These are phyloP conservation scores for Cytospora schulzeri DNA, from an alignment of 2,329 filamentous ascomycete genomes.

Conservation along the genomic window DNA sequence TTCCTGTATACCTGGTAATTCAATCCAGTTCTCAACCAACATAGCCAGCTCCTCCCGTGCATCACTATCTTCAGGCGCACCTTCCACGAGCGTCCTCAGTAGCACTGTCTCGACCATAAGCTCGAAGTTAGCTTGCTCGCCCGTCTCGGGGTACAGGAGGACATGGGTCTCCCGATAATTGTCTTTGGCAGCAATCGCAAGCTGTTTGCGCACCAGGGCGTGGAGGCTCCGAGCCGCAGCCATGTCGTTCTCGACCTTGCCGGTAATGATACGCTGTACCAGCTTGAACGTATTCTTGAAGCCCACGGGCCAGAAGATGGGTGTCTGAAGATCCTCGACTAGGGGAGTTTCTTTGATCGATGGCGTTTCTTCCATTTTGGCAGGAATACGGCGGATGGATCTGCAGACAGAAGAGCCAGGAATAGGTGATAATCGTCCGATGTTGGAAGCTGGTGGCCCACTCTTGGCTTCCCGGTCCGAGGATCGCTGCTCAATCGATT, in stretches of 20 bases:
- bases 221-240: slow-evolving; percentile 25
- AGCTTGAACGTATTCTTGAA: slow-evolving; percentile 33
- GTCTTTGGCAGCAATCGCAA: slow-evolving; percentile 25
- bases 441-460: not conserved
- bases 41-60: slow-evolving; percentile 26
- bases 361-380: slow-evolving; percentile 2
- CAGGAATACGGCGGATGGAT: not conserved
- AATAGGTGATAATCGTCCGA: not conserved
- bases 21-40: slow-evolving; percentile 26
- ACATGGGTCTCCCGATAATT: slow-evolving; percentile 25
- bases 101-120: slow-evolving; percentile 27
- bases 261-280: slow-evolving; percentile 33
- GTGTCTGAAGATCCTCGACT: slow-evolving; percentile 24
- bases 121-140: slow-evolving; percentile 28
- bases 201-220: slow-evolving; percentile 27
- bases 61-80: slow-evolving; percentile 18
- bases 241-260: slow-evolving; percentile 34
- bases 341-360: slow-evolving; percentile 12
- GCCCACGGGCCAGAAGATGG: slow-evolving; percentile 27
- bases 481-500: not conserved
- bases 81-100: slow-evolving; percentile 23
- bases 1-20: slow-evolving; percentile 23
- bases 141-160: slow-evolving; percentile 26
- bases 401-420: not conserved
- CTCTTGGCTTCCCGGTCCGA: not conserved